Base-by-base conservation (phyloP, 1,284 basidiomycete species). In the Naganishia cerealis region DNA sequence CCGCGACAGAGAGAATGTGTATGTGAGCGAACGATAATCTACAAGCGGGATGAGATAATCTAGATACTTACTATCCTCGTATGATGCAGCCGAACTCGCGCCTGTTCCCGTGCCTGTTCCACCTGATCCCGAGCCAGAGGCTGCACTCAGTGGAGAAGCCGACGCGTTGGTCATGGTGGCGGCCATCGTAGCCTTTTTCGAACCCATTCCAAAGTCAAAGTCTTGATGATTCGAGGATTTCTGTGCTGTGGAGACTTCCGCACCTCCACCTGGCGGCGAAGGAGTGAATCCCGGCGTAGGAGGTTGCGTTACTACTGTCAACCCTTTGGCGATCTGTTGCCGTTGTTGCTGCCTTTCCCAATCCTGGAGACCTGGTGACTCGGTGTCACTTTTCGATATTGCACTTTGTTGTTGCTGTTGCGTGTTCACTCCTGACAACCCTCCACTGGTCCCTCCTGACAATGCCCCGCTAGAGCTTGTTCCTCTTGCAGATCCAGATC, bases 331-430 rank as follows among this genome's bases (percentile, higher is more conserved):
- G 36, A 63, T 63, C 29, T 63, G 61, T 24, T 63, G 61, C 39
- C 61, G 52, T 53, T 63, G 61, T 24, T 54, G 61, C 39, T 63
- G 61, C 61, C 61, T 24, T 54, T 38, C 50, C 38, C 50, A 53
- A 54, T 63, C 61, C 13, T 54, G 61, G 1, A 33, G 61, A 29
- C 18, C n/a, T n/a, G n/a, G 42, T 33, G 26, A 24, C 26, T 43
- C 42, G 24, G 33, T 13, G 26, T 26, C 26, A 50, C 46, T 50
- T 24, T 21, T 50, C n/a, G 21, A 8, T 6, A 24, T 24, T 50
- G 15, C n/a, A 50, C n/a, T n/a, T 24, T 50, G 46, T 21, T 50
- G 21, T 13, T 8, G n/a, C n/a, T 50, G 26, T n/a, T 46, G 48
- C 38, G 38, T 50, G 29, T 50, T 26, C 21, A 24, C 29, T 50